Evolutionary conservation across 2,329 filamentous ascomycete genomes (phyloP).

Genomic region (Didymosphaeria variabile): DNA sequence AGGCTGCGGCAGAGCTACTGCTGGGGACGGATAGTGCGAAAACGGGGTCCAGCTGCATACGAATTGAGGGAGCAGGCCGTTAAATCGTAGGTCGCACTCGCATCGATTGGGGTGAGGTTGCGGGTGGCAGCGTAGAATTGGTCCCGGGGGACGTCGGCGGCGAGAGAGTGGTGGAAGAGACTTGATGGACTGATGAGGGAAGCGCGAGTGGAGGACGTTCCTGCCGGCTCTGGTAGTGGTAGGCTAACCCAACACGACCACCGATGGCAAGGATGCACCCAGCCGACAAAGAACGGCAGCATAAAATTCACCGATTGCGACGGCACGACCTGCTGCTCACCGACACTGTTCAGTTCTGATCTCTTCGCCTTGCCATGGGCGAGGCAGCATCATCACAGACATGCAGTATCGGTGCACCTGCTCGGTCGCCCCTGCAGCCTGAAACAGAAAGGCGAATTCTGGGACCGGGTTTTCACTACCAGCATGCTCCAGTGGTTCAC

Average conservation of each 20-base stretch:
- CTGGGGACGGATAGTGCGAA: constrained; percentile 22
- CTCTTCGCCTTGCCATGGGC: not conserved
- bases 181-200: constrained; percentile 19
- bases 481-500: not conserved
- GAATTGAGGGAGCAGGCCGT: not conserved
- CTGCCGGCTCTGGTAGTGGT: constrained; percentile 5
- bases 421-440: not conserved
- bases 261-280: constrained; percentile 8
- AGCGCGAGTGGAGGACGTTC: constrained; percentile 16
- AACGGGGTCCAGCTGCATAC: constrained; percentile 10
- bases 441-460: constrained; percentile 1
- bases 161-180: constrained; percentile 26
- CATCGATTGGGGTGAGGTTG: constrained; percentile 11
- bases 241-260: constrained; percentile 15
- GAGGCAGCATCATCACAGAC: not conserved
- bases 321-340: not conserved
- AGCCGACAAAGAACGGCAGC: constrained; percentile 17
- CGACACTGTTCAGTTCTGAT: not conserved
- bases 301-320: constrained; percentile 1
- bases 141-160: constrained; percentile 21
- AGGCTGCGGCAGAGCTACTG: constrained; percentile 33
- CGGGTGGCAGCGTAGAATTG: constrained; percentile 22
- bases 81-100: constrained; percentile 7
- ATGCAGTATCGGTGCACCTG: not conserved
- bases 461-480: not conserved